Percentiles rank a stretch among this genome's conserved stretches.
Evolutionary conservation across 2,329 filamentous ascomycete species (phyloP).

Genomic region (Incumbomyces lentus): DNA sequence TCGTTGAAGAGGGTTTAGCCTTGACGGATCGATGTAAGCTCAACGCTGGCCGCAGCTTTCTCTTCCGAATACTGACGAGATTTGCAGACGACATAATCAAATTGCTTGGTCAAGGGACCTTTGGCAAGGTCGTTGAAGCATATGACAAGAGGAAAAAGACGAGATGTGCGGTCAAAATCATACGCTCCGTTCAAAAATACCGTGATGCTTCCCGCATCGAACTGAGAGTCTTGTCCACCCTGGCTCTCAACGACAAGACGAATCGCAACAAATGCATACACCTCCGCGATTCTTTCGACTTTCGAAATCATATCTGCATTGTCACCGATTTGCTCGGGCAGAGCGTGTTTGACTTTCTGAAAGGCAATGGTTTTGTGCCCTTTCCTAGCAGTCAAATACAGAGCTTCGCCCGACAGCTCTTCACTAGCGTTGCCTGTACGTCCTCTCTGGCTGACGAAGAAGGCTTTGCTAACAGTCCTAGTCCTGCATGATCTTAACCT

Average conservation of each 20-base stretch:
- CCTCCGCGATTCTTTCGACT: conserved; percentile 92
- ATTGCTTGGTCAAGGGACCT: conserved; percentile 89
- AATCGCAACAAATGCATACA: conserved; percentile 97
- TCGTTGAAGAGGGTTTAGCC: conserved; percentile 76
- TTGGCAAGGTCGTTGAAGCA: conserved; percentile 95
- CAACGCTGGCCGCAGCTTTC: conserved; percentile 32
- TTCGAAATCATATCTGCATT: conserved; percentile 89
- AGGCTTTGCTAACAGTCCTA: conserved; percentile 32
- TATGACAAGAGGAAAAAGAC: conserved; percentile 64
- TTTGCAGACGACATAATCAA: conserved; percentile 70
- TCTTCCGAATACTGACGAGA: conserved; percentile 15
- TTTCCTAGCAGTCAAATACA: conserved; percentile 99
- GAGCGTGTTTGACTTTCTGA: conserved; percentile 96
- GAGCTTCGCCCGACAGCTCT: conserved; percentile 85
- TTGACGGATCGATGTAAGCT: conserved; percentile 72
- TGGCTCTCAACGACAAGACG: conserved; percentile 79
- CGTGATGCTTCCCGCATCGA: conserved; percentile 93
- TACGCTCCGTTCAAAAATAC: conserved; percentile 96
- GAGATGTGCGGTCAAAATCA: conserved; percentile 95
- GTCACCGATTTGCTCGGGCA: conserved; percentile 72
- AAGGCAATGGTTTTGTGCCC: conserved; percentile 87
- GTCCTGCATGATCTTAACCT: conserved; percentile 94
- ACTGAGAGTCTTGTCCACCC: conserved; percentile 78
- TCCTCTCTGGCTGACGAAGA: conserved; percentile 21
- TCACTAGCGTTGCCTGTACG: conserved; percentile 97